A percentile compares a stretch with the other conserved stretches of the same genome.
These are phyloP conservation scores for Wallacemonas rigidus DNA, from an alignment of 208 protist genomes.

Conservation along the genomic window DNA sequence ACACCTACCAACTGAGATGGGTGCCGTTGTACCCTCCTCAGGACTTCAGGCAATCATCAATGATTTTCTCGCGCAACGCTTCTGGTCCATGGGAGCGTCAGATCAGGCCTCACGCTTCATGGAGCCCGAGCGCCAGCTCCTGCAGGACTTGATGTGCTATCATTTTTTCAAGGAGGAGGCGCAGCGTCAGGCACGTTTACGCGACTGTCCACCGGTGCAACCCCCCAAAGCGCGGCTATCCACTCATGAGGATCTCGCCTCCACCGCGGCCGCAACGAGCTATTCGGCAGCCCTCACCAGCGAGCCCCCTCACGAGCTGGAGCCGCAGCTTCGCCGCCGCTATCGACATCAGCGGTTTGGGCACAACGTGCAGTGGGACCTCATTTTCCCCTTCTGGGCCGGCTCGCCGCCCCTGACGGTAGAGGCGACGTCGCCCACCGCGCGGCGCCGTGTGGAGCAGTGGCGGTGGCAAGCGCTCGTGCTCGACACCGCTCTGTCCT, in stretches of 20 bases:
- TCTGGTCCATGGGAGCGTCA: neutral
- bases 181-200: slow-evolving; percentile 3
- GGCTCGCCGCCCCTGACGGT: slow-evolving; percentile 26
- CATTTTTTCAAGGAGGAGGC: slow-evolving; percentile 13
- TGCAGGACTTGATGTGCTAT: slow-evolving; percentile 16
- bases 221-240: neutral
- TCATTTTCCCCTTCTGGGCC: slow-evolving; percentile 26
- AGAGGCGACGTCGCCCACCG: slow-evolving; percentile 22
- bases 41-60: slow-evolving; percentile 9
- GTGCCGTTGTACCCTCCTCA: neutral
- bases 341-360: slow-evolving; percentile 5
- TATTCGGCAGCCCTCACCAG: neutral
- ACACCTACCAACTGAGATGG: neutral
- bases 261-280: neutral
- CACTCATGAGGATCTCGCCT: neutral
- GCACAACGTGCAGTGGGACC: slow-evolving; percentile 24
- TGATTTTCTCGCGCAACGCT: neutral
- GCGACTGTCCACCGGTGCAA: neutral
- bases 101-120: neutral
- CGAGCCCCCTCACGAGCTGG: neutral
- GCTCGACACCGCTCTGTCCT: slow-evolving; percentile 9
- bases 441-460: slow-evolving; percentile 39
- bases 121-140: slow-evolving; percentile 7
- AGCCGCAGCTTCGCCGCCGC: neutral
- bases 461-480: slow-evolving; percentile 26